Base-by-base conservation (phyloP, 2,329 filamentous ascomycete species). In the Penicillium verrucosum region DNA sequence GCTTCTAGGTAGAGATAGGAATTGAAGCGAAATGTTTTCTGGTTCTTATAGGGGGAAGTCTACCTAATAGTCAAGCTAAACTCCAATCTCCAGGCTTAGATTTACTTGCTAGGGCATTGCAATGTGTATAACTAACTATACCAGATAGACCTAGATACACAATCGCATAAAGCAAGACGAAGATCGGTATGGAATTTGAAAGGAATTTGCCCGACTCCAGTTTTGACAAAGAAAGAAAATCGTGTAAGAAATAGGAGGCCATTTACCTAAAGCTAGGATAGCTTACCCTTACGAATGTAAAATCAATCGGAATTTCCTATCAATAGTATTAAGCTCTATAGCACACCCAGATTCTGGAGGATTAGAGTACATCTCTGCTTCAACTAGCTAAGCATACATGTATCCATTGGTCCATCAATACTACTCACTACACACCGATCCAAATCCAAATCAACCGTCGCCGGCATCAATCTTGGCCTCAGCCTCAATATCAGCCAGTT, bases 401-500 rank as follows among this genome's bases (percentile, higher is more conserved):
- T 18, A 27, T 27, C 1, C 8, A n/a, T 42, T 14, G 8, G 10
- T 11, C 14, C 9, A 2, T 27, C 16, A 27, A 43, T 27, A 29
- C 5, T 29, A 16, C 9, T 27, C 16, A n/a, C 8, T 43, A 43
- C n/a, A 21, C 14, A 21, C 42, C 21, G 6, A 30, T 30, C 27
- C n/a, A 44, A 30, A 8, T 3, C 4, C 30, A 34, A 38, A 38
- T 48, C 23, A 48, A 54, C 50, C 58, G 42, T 56, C 41, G 25
- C 34, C 50, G 1, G 75, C 72, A 56, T 77, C 72, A 11, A 44
- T 44, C 11, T 29, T n/a, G 4, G 42, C 42, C 4, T 30, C 10
- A 14, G 42, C 11, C 27, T n/a, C 6, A 1, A 71, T 75, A 63
- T 79, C 77, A 9, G 67, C 66, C 58, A 75, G 77, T 1, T 65